A percentile compares a stretch with the other conserved stretches of the same genome.
Conservation (phyloP, 2,329 filamentous ascomycete genomes). For the Capronia coronata region DNA sequence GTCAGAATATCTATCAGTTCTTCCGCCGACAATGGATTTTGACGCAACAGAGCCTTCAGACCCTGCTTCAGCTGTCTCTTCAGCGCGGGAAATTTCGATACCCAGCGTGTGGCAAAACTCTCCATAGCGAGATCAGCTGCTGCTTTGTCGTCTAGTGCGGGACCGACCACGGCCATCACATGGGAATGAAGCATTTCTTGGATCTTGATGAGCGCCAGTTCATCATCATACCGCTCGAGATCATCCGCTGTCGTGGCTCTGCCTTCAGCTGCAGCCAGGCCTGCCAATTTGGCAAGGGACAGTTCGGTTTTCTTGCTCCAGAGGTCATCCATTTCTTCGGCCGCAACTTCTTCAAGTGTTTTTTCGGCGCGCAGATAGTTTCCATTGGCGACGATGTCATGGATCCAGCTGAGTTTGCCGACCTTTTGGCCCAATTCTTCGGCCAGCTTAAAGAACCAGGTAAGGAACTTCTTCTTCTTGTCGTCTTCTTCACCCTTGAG, state of each 20-base stretch:
- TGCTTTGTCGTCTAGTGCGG: constrained; percentile 71
- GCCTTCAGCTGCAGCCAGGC: constrained; percentile 56
- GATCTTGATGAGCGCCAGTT: constrained; percentile 56
- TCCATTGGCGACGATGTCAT: constrained; percentile 71
- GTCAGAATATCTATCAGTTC: constrained; percentile 63
- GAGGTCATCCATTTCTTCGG: constrained; percentile 65
- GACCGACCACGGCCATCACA: constrained; percentile 59
- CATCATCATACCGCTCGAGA: constrained; percentile 17
- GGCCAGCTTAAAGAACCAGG: constrained; percentile 67
- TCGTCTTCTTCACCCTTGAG: constrained; percentile 49
- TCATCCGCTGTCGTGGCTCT: constrained; percentile 43
- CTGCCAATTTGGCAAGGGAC: constrained; percentile 76
- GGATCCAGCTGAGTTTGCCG: constrained; percentile 85
- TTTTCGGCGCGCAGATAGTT: constrained; percentile 68
- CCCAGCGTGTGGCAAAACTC: constrained; percentile 50
- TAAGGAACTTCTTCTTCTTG: constrained; percentile 64
- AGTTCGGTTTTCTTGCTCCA: constrained; percentile 94
- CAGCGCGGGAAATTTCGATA: constrained; percentile 59
- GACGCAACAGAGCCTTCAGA: constrained; percentile 62
- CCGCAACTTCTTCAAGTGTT: constrained; percentile 63
- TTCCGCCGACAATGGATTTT: constrained; percentile 57
- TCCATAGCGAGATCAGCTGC: constrained; percentile 68
- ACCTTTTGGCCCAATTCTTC: constrained; percentile 48
- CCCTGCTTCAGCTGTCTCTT: constrained; percentile 63
- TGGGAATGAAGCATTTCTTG: constrained; percentile 72